Evolutionary conservation across 1,139 yeast species (phyloP), one percentile per base, ranked within the genome.

Genomic region (Debaryomycetaceae sp.): DNA sequence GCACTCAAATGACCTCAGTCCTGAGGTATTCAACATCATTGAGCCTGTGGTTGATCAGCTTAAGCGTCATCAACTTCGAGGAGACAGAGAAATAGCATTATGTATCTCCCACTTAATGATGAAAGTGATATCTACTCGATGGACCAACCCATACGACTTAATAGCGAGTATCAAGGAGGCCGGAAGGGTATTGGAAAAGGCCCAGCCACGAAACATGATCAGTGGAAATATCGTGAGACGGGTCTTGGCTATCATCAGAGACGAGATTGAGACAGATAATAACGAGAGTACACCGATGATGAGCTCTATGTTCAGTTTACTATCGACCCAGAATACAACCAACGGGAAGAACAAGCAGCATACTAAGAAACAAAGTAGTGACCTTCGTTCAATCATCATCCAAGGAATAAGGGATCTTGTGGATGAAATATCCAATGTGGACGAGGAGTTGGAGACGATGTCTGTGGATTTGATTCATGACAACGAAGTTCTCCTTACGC

Each of bases 381-480:
- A 89, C 58, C 78, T 87, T 58, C 80, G 96, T 58, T 88, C 97
- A 6, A 84, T 89, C 37, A 85, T 91, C 35, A 91, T 93, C 48
- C 98, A 93, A 65, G 97, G 97, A 5, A 91, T 95, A 50, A 85
- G 90, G 60, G 97, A 90, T 57, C 76, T 95, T 49, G 83, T 90
- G 46, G 99, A 93, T 65, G 99, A 95, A 65, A 87, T 95, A 47
- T 78, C 87, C 37, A 87, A 87, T 56, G 87, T 88, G 38, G 93
- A 90, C 59, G 98, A 91, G 55, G 93, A 93, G 48, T 84, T 95
- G 41, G 96, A 91, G 61, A 81, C 83, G 48, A 86, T 90, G 83
- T 86, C 97, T 20, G 84, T 85, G 37, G 99, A 95, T 62, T 78
- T 93, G 71, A 89, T 95, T 60, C 98, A 93, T 64, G 98, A 93